Evolutionary conservation across 495 filamentous ascomycete species (phyloP).

Genomic region (Amniculicola lignicola): DNA sequence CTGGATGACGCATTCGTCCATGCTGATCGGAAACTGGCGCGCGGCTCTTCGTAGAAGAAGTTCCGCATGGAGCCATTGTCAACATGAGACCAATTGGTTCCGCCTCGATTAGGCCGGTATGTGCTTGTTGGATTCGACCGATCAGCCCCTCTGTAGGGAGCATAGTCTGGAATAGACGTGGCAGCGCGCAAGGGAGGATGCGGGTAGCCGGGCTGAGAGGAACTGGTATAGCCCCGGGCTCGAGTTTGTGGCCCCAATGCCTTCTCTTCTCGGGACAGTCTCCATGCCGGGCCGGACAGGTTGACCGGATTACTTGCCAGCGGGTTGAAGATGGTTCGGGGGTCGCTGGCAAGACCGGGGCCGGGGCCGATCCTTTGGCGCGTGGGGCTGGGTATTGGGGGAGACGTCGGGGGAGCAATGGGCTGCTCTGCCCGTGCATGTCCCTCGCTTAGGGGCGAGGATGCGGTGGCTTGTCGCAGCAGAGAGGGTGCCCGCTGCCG

Average conservation of each 20-base stretch:
- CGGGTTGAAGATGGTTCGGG: conserved; percentile 21
- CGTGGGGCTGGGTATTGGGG: neutral
- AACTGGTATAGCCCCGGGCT: conserved; percentile 23
- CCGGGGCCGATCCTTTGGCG: conserved; percentile 4
- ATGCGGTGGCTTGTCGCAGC: conserved; percentile 18
- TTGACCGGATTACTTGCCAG: conserved; percentile 27
- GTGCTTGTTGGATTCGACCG: conserved; percentile 19
- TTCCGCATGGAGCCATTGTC: conserved; percentile 16
- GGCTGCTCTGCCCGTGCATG: conserved; percentile 14
- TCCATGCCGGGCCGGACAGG: neutral
- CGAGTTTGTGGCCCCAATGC: neutral
- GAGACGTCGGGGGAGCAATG: conserved; percentile 7
- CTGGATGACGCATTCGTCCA: conserved; percentile 70
- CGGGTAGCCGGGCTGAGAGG: conserved; percentile 8
- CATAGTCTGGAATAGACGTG: conserved; percentile 30
- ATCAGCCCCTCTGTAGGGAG: neutral
- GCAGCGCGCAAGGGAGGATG: conserved; percentile 20
- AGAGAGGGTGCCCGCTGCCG: conserved; percentile 14
- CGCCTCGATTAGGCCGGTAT: conserved; percentile 29
- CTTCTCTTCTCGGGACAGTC: conserved; percentile 1
- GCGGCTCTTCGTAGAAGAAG: conserved; percentile 49
- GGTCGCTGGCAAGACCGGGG: conserved; percentile 5
- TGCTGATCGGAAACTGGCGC: conserved; percentile 70
- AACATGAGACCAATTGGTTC: conserved; percentile 26
- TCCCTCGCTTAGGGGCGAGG: conserved; percentile 12